These are phyloP conservation scores for Polygonum maritimum DNA, from an alignment of 148 eudicot species.

Conservation along the genomic window DNA sequence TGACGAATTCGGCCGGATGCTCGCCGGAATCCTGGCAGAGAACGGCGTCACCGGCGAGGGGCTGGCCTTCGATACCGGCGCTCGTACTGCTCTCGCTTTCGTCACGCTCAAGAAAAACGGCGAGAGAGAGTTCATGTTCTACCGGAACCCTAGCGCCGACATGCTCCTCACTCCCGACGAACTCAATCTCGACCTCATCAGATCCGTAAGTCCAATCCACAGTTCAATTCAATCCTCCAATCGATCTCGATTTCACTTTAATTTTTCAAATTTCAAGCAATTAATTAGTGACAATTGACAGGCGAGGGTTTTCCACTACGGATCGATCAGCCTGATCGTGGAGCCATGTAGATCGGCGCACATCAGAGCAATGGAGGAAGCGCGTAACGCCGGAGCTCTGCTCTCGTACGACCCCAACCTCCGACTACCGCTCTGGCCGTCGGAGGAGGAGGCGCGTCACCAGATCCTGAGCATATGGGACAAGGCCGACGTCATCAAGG, in stretches of 20 bases:
- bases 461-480: constrained; percentile 52
- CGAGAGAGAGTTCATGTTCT: constrained; percentile 63
- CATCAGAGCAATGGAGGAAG: constrained; percentile 41
- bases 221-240: too few species aligned
- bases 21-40: constrained; percentile 36
- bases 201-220: neutral
- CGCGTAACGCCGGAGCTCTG: constrained; percentile 40
- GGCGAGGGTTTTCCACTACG: constrained; percentile 51
- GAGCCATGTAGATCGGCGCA: constrained; percentile 60
- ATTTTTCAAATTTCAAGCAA: neutral
- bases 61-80: constrained; percentile 30
- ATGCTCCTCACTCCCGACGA: constrained; percentile 39
- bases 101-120: constrained; percentile 44
- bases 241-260: too few species aligned
- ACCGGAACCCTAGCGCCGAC: constrained; percentile 64
- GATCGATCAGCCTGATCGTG: constrained; percentile 49
- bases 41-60: constrained; percentile 43
- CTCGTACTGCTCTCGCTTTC: constrained; percentile 55
- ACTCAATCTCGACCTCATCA: constrained; percentile 36
- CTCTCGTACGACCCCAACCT: constrained; percentile 67
- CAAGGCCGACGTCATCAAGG: constrained; percentile 53
- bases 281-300: neutral
- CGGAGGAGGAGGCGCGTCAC: constrained; percentile 35
- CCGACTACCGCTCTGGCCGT: constrained; percentile 58
- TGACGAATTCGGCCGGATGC: constrained; percentile 58